Conservation (phyloP, 257 asterid genomes). For the Solanum chiquidenum region DNA sequence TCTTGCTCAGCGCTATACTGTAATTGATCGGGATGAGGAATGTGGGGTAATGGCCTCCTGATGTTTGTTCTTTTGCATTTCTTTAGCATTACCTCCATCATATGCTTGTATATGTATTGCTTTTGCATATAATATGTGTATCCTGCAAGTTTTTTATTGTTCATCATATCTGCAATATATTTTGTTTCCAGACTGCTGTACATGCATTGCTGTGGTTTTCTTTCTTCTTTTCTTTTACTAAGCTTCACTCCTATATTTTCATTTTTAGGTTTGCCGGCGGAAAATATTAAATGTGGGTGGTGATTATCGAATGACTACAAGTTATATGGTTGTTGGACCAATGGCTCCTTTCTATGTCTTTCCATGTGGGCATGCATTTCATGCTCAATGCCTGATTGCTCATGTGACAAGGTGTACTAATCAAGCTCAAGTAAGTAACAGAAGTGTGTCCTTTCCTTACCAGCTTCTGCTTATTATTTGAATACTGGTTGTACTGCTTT, state of each 20-base stretch:
- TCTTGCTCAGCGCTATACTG: conserved; percentile 82
- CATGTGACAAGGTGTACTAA: conserved; percentile 82
- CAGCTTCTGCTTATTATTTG: background rate
- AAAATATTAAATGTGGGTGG: conserved; percentile 62
- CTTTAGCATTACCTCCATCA: background rate
- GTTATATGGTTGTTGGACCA: conserved; percentile 65
- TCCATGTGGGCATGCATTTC: conserved; percentile 97
- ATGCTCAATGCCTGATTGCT: conserved; percentile 81
- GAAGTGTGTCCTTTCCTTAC: background rate
- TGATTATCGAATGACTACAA: conserved; percentile 57
- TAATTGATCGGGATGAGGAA: conserved; percentile 78
- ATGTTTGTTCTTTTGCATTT: background rate
- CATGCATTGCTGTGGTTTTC: background rate
- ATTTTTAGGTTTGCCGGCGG: conserved; percentile 64
- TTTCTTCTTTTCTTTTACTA: background rate
- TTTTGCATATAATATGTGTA: background rate
- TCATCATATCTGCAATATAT: background rate
- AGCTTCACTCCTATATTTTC: background rate
- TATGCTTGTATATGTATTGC: background rate
- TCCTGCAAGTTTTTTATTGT: background rate
- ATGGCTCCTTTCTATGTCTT: conserved; percentile 97
- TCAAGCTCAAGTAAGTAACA: conserved; percentile 68
- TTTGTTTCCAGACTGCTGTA: background rate
- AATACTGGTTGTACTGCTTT: background rate
- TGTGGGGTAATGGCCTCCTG: conserved; percentile 75